phyloP scores from a whole-genome alignment of 768 basidiomycete species.

The Daedalea quercina region DNA sequence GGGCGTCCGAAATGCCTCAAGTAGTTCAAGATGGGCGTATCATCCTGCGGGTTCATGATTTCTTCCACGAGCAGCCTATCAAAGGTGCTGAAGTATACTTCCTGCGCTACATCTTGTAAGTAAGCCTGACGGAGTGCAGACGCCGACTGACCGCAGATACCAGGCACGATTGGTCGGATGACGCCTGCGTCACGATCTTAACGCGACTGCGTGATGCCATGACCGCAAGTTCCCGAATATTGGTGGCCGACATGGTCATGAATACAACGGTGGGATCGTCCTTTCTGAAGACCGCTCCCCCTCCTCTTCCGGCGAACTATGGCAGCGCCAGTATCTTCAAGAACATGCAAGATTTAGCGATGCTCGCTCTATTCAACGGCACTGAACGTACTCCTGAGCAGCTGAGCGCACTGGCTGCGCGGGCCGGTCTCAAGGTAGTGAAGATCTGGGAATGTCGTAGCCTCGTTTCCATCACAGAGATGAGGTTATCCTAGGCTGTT shows the following conservation, averaged over 20 bases:
- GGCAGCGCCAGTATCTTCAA: not conserved
- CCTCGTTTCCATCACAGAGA: constrained; percentile 4
- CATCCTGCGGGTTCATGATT: not conserved
- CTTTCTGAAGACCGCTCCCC: constrained; percentile 1
- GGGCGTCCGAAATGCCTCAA: constrained; percentile 1
- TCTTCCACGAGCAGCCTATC: constrained; percentile 6
- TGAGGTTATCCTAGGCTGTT: constrained; percentile 1
- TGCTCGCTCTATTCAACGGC: constrained; percentile 10
- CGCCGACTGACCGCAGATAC: not conserved
- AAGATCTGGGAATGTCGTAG: constrained; percentile 10
- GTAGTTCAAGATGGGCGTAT: constrained; percentile 1
- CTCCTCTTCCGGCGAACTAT: constrained; percentile 12
- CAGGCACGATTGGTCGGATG: constrained; percentile 13
- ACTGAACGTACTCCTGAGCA: constrained; percentile 8
- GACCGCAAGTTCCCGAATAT: constrained; percentile 2
- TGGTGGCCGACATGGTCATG: constrained; percentile 4
- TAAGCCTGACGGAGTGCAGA: not conserved
- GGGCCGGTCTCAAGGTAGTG: constrained; percentile 5
- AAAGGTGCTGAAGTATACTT: constrained; percentile 1
- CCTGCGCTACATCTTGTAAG: constrained; percentile 2
- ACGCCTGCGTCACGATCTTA: constrained; percentile 6
- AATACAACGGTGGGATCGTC: constrained; percentile 4
- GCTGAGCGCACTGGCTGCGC: constrained; percentile 2
- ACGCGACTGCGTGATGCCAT: constrained; percentile 3
- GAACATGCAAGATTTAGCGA: constrained; percentile 9